phyloP scores from a whole-genome alignment of 139 green algal species.

The Chlorokybus atmophyticus region DNA sequence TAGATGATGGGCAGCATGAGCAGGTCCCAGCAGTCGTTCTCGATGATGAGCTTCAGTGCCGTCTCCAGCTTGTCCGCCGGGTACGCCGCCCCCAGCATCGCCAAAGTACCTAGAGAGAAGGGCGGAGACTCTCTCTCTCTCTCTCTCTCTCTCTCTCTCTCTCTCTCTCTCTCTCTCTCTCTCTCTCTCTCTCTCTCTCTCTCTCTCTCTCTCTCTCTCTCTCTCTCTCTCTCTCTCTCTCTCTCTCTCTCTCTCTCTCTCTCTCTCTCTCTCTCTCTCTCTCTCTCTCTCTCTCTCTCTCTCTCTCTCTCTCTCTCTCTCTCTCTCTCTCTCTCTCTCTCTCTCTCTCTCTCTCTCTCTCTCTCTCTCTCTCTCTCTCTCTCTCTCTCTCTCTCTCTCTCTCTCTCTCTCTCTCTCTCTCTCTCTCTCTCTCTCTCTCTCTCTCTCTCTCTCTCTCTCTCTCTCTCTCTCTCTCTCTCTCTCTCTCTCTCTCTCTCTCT shows the following conservation, averaged over 20 bases:
- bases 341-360: constrained; percentile 1
- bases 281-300: constrained; percentile 3
- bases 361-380: constrained; percentile 3
- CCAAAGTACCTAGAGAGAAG: too few species aligned
- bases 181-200: neutral
- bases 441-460: constrained; percentile 3
- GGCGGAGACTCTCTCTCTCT: neutral
- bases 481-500: neutral
- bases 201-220: constrained; percentile 3
- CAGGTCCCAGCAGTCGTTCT: too few species aligned
- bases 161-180: constrained; percentile 5
- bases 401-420: constrained; percentile 3
- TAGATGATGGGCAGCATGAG: too few species aligned
- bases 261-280: constrained; percentile 3
- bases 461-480: neutral
- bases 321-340: constrained; percentile 3
- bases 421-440: constrained; percentile 3
- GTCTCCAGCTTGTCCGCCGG: too few species aligned
- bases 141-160: constrained; percentile 6
- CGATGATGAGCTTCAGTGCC: too few species aligned
- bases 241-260: constrained; percentile 1
- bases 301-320: constrained; percentile 1
- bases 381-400: constrained; percentile 1
- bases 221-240: constrained; percentile 3
- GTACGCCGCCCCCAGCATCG: too few species aligned